Conservation (phyloP, 2,329 filamentous ascomycete genomes). For the Parafenestella ontariensis region DNA sequence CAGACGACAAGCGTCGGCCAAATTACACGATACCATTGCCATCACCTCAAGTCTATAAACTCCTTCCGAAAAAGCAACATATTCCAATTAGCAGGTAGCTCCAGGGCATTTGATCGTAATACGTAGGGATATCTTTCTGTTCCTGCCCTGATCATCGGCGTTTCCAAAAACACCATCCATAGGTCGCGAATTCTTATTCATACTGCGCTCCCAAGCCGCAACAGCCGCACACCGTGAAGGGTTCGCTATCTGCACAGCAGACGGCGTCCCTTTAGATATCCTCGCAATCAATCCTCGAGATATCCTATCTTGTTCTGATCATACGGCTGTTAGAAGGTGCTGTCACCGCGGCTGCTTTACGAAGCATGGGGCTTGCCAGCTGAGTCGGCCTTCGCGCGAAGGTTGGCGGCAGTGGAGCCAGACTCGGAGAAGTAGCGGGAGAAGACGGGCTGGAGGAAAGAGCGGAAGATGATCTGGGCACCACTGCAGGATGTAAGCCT, state of each 20-base stretch:
- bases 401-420: constrained; percentile 81
- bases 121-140: constrained; percentile 33
- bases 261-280: constrained; percentile 5
- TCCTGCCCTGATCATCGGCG: constrained; percentile 26
- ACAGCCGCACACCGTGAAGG: constrained; percentile 35
- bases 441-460: constrained; percentile 89
- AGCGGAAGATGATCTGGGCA: constrained; percentile 95
- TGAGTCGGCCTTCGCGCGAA: constrained; percentile 86
- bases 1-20: constrained; percentile 3
- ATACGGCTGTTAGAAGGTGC: constrained; percentile 41
- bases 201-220: constrained; percentile 34
- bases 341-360: constrained; percentile 26
- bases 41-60: constrained; percentile 14
- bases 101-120: constrained; percentile 31
- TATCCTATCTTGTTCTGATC: constrained; percentile 21
- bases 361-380: constrained; percentile 53
- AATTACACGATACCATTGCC: constrained; percentile 13
- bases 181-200: constrained; percentile 29
- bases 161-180: constrained; percentile 24
- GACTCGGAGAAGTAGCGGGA: constrained; percentile 82
- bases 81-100: constrained; percentile 18
- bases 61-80: constrained; percentile 20
- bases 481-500: constrained; percentile 65
- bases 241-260: constrained; percentile 15
- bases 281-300: background rate